Base-by-base conservation (phyloP, 306 rosid species). In the Dicorynia guianensis region DNA sequence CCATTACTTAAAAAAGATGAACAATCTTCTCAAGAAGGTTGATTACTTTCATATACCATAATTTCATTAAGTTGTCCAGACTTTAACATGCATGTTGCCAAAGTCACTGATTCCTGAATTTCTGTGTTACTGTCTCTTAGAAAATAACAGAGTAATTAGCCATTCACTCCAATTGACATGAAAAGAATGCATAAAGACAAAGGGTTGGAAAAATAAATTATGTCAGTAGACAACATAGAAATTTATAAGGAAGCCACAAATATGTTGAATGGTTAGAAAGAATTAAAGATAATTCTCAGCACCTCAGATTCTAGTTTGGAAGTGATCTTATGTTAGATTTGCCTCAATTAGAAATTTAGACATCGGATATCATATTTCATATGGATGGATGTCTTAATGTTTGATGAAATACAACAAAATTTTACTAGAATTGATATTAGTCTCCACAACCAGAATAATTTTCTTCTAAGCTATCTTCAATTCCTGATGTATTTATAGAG, bases 291-390 rank as follows among this genome's bases (percentile, higher is more conserved):
- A 30, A 5, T 17, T 33, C 42, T 57, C 34, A 20, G 59, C 47
- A 49, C 67, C n/a, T 14, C 19, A 47, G 12, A 56, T 9, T 34
- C 36, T 18, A 38, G 10, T 63, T 43, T 8, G 17, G 8, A 54
- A 1, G 67, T 78, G 40, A 53, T 44, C 55, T 79, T 65, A 73
- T 58, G 52, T 33, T 33, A 50, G 67, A 58, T 18, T 63, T 49
- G 49, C 54, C 52, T 30, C 6, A 7, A 53, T 14, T 35, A 67
- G 52, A 49, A 72, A 63, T 25, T 15, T 14, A 71, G 4, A 20
- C 44, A 78, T 44, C 25, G 25, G 54, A 63, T 39, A 78, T 40
- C 48, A 30, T 56, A 57, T 57, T 60, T 11, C 39, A 60, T 6
- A 44, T 3, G 5, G 0, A 63, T 30, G 20, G 68, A 18, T 19